These are phyloP conservation scores for Serendipita sp. DNA, from an alignment of 768 basidiomycete genomes.

Conservation along the genomic window DNA sequence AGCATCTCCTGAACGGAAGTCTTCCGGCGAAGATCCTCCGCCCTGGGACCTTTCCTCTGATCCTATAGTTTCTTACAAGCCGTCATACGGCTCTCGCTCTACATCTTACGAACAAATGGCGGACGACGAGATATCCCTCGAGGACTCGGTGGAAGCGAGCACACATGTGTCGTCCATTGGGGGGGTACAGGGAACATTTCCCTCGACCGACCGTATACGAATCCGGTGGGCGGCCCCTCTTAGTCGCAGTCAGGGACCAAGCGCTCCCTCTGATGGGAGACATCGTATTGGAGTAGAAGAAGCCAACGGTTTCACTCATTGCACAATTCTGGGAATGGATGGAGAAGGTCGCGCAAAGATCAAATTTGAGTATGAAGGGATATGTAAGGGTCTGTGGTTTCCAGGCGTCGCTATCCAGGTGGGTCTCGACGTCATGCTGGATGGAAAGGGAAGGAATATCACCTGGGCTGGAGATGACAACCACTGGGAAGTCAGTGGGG, in stretches of 20 bases:
- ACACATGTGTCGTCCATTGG: conserved; percentile 38
- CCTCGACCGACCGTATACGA: conserved; percentile 51
- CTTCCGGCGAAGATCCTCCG: conserved; percentile 50
- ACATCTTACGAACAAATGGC: conserved; percentile 57
- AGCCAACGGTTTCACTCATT: conserved; percentile 51
- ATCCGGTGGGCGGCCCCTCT: conserved; percentile 63
- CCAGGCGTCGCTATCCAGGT: conserved; percentile 70
- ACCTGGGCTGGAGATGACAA: conserved; percentile 42
- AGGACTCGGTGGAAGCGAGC: background rate
- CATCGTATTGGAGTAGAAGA: conserved; percentile 55
- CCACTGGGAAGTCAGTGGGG: conserved; percentile 47
- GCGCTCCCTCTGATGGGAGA: conserved; percentile 30
- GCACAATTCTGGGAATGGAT: conserved; percentile 37
- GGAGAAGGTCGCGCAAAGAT: conserved; percentile 36
- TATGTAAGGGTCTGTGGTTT: conserved; percentile 66
- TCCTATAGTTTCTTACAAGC: conserved; percentile 50
- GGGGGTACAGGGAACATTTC: conserved; percentile 63
- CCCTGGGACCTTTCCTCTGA: conserved; percentile 67
- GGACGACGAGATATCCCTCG: conserved; percentile 41
- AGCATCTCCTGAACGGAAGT: conserved; percentile 37
- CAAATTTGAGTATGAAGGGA: conserved; percentile 53
- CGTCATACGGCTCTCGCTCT: conserved; percentile 34
- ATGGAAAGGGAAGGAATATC: conserved; percentile 52
- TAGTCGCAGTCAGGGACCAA: conserved; percentile 24
- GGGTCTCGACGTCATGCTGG: conserved; percentile 59